phyloP scores from a whole-genome alignment of 2,329 filamentous ascomycete genomes.

The Elsinoe batatas region DNA sequence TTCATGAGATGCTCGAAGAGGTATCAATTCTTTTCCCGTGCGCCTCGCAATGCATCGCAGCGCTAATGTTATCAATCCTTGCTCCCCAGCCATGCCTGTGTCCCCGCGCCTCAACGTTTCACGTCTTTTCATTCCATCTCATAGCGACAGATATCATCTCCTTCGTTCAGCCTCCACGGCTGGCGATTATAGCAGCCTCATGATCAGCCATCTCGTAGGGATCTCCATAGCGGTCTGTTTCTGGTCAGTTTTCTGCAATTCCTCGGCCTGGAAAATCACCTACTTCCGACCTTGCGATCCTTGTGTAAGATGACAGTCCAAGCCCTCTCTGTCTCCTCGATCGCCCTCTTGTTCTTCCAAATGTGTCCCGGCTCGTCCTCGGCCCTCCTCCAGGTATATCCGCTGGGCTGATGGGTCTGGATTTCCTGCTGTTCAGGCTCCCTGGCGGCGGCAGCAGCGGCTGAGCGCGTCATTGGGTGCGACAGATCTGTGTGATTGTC shows the following conservation, averaged over 20 bases:
- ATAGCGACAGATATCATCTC: too few species aligned
- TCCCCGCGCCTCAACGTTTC: too few species aligned
- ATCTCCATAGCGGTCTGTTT: constrained; percentile 27
- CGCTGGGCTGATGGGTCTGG: constrained; percentile 23
- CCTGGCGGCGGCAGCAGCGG: not conserved
- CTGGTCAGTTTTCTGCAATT: not conserved
- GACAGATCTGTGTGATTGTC: constrained; percentile 23
- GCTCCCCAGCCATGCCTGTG: not conserved
- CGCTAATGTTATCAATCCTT: not conserved
- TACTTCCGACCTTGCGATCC: constrained; percentile 29
- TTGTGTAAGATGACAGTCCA: constrained; percentile 43
- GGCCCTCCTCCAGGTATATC: constrained; percentile 27
- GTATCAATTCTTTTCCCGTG: not conserved
- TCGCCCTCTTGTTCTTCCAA: constrained; percentile 48
- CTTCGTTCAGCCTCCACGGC: not conserved
- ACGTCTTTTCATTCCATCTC: too few species aligned
- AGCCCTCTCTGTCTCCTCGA: constrained; percentile 45
- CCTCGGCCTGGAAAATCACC: constrained; percentile 9
- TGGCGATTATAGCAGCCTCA: constrained; percentile 20
- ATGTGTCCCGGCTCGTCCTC: constrained; percentile 39
- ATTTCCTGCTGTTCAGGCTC: constrained; percentile 8
- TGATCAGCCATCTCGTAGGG: constrained; percentile 27
- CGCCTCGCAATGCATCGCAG: not conserved
- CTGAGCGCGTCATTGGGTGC: constrained; percentile 11
- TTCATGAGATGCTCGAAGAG: not conserved